A percentile compares a stretch with the other conserved stretches of the same genome.
Evolutionary conservation across 2,329 filamentous ascomycete species (phyloP).

Genomic region (Penicillium sp.): DNA sequence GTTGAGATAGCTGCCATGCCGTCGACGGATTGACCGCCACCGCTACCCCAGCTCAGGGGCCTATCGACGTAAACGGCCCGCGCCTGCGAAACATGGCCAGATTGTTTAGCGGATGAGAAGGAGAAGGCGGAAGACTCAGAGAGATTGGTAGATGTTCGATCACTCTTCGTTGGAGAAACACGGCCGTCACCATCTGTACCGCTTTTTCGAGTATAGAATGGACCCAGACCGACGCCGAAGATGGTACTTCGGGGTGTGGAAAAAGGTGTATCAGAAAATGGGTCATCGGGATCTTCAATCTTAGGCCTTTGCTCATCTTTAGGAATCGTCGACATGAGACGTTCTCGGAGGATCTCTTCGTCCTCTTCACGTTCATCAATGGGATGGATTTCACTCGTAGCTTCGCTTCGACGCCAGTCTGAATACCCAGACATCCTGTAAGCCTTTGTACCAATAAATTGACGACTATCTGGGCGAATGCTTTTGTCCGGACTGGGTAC

Average conservation of each 20-base stretch:
- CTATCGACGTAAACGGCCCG: slow-evolving; percentile 19
- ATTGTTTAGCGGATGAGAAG: slow-evolving; percentile 29
- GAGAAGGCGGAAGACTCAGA: slow-evolving; percentile 55
- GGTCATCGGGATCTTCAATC: slow-evolving; percentile 22
- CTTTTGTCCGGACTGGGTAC: slow-evolving; percentile 41
- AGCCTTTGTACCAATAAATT: slow-evolving; percentile 36
- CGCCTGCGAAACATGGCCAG: slow-evolving; percentile 18
- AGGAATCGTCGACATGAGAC: slow-evolving; percentile 22
- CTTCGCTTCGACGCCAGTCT: slow-evolving; percentile 50
- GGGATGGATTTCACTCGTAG: slow-evolving; percentile 59
- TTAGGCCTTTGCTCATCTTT: slow-evolving; percentile 1
- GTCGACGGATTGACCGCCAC: slow-evolving; percentile 27
- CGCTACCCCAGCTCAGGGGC: slow-evolving; percentile 23
- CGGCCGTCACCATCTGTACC: slow-evolving; percentile 31
- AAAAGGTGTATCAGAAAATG: slow-evolving; percentile 28
- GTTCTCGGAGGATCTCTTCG: slow-evolving; percentile 39
- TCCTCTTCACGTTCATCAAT: slow-evolving; percentile 65
- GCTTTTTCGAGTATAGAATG: slow-evolving; percentile 24
- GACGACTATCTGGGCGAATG: slow-evolving; percentile 29
- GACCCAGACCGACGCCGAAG: slow-evolving; percentile 23
- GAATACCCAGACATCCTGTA: slow-evolving; percentile 48
- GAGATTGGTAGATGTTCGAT: slow-evolving; percentile 57
- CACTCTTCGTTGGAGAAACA: slow-evolving; percentile 52
- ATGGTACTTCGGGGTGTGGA: slow-evolving; percentile 28
- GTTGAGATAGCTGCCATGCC: slow-evolving; percentile 20